Base-by-base conservation (phyloP, 495 filamentous ascomycete genomes). In the Polyplosphaeria fusca region DNA sequence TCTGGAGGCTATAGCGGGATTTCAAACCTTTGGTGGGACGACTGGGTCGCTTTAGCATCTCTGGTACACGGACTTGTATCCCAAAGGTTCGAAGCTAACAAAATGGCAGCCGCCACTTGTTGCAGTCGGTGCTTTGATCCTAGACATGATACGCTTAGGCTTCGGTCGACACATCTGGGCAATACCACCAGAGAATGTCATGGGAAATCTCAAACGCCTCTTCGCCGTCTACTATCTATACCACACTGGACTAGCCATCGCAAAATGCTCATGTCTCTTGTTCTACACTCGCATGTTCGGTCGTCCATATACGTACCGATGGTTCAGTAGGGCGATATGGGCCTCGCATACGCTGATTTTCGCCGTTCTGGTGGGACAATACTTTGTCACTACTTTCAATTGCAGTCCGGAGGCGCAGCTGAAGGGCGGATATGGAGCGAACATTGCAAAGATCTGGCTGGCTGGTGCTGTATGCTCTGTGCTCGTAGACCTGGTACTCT, bases 1-100 rank as follows among this genome's bases (percentile, higher is more conserved):
- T 13, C 9, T 7, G 19, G 11, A 42, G 30, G 30, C 7, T 7
- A 9, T n/a, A n/a, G 30, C 7, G 19, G 39, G 9, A 19, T 20
- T 9, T 42, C 39, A 19, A 42, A 20, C 11, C 19, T 42, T 19
- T 42, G 39, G 39, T 42, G 39, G 39, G 39, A 42, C 20, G 39
- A 42, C 22, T 47, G 43, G 24, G 7, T 28, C 23, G 43, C 52
- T 19, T 25, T 46, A 7, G 25, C 7, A 9, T 43, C 44, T 2
- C 35, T 28, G 16, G 19, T 27, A 47, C 52, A 50, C 2, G 65
- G 52, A 18, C 60, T 64, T 1, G 25, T n/a, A 18, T 19, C 20
- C 5, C 5, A 7, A 20, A 11, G 9, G 39, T 18, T 20, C 39
- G 20, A 14, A 7, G 30, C 39, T 42, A 42, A 42, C 39, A 12